Conservation (phyloP, 2,329 filamentous ascomycete genomes). For the Shiraia bambusicola region DNA sequence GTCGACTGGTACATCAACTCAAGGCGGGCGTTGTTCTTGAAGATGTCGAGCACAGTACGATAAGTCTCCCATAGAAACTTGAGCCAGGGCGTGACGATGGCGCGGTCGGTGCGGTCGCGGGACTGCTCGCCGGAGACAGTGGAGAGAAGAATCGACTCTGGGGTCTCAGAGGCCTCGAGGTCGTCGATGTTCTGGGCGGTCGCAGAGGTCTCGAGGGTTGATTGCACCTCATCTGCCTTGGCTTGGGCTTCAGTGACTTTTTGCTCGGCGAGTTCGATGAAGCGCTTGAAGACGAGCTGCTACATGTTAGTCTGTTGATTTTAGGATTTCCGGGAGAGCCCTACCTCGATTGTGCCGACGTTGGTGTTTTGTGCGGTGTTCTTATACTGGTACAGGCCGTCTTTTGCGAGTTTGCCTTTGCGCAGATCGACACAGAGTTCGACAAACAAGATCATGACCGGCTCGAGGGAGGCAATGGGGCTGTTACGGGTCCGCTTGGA, state of each 20-base stretch:
- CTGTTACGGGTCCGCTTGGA: constrained; percentile 97
- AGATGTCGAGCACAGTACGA: constrained; percentile 94
- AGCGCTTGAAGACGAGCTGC: constrained; percentile 84
- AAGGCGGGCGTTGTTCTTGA: constrained; percentile 97
- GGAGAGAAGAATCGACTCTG: constrained; percentile 94
- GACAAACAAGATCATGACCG: constrained; percentile 96
- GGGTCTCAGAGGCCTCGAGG: constrained; percentile 94
- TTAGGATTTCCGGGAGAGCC: background rate
- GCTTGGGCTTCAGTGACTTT: constrained; percentile 95
- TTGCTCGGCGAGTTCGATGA: constrained; percentile 93
- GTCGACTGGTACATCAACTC: constrained; percentile 99
- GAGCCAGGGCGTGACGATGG: constrained; percentile 97
- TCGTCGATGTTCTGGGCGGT: constrained; percentile 82
- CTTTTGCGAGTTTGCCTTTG: constrained; percentile 98
- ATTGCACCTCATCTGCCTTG: constrained; percentile 94
- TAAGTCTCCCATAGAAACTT: constrained; percentile 99
- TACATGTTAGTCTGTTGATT: constrained; percentile 11
- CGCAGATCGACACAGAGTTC: constrained; percentile 95
- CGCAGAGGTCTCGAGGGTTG: constrained; percentile 74
- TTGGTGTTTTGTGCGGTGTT: constrained; percentile 99
- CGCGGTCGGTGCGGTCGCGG: constrained; percentile 92
- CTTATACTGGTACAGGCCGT: constrained; percentile 99
- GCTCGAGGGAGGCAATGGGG: constrained; percentile 92
- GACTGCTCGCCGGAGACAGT: constrained; percentile 98
- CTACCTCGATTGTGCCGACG: constrained; percentile 92